phyloP scores from a whole-genome alignment of 805 yeast species.

The Candida adriatica region DNA sequence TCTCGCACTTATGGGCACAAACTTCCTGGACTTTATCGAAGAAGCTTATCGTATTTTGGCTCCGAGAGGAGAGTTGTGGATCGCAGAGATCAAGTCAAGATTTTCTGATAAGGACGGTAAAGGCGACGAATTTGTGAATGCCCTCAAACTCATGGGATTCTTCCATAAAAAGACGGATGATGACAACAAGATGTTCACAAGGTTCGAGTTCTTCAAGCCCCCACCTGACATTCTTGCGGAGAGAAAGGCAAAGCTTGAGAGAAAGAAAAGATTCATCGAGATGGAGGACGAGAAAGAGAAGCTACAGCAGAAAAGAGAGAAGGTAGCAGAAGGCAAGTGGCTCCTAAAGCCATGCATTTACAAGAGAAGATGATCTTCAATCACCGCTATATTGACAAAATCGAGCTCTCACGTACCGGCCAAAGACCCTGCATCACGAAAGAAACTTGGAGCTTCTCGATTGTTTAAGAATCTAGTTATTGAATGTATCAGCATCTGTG shows the following conservation, averaged over 20 bases:
- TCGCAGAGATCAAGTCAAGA: slow-evolving; percentile 93
- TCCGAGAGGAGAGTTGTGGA: slow-evolving; percentile 94
- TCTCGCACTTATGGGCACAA: slow-evolving; percentile 95
- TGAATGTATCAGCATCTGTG: no score
- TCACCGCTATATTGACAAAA: no score
- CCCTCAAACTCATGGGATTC: slow-evolving; percentile 73
- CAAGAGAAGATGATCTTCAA: slow-evolving; percentile 77
- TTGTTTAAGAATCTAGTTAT: no score
- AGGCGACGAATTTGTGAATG: slow-evolving; percentile 76
- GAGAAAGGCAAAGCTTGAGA: slow-evolving; percentile 51
- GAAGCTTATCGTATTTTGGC: slow-evolving; percentile 86
- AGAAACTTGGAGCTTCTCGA: no score
- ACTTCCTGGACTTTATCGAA: slow-evolving; percentile 81
- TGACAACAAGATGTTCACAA: slow-evolving; percentile 84
- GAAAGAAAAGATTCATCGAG: slow-evolving; percentile 64
- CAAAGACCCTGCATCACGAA: no score
- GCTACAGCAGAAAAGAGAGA: slow-evolving; percentile 45
- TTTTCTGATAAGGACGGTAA: slow-evolving; percentile 68
- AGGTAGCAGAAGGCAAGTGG: slow-evolving; percentile 76
- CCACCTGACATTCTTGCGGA: slow-evolving; percentile 59
- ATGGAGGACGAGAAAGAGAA: slow-evolving; percentile 56
- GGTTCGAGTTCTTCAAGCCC: slow-evolving; percentile 92
- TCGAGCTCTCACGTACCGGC: background rate
- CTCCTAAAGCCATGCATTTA: slow-evolving; percentile 93
- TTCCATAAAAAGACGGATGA: slow-evolving; percentile 85